These are phyloP conservation scores for Hanseniaspora sp. DNA, from an alignment of 1,139 yeast species.

Conservation along the genomic window DNA sequence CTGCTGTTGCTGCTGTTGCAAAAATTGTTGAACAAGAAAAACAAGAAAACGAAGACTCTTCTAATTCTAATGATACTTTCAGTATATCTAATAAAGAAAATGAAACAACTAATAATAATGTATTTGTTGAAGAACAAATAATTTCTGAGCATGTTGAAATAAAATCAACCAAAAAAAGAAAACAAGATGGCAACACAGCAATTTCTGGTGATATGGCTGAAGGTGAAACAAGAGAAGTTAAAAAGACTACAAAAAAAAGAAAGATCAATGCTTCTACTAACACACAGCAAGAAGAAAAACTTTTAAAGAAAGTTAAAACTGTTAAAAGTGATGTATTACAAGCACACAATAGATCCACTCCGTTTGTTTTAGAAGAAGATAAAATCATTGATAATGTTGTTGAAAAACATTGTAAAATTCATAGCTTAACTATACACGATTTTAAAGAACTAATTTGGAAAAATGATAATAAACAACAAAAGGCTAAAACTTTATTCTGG, in stretches of 20 bases:
- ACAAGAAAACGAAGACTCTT: slow-evolving; percentile 12
- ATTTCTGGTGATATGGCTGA: not conserved
- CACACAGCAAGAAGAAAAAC: not conserved
- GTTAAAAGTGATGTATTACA: not conserved
- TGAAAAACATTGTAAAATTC: slow-evolving; percentile 50
- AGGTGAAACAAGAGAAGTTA: not conserved
- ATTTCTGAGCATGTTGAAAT: no score
- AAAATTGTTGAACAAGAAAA: slow-evolving; percentile 7
- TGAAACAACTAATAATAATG: not conserved
- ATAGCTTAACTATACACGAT: slow-evolving; percentile 52
- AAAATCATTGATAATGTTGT: slow-evolving; percentile 63
- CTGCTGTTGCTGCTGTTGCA: slow-evolving; percentile 17
- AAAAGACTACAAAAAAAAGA: slow-evolving; percentile 15
- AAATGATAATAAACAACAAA: slow-evolving; percentile 66
- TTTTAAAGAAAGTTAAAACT: slow-evolving; percentile 17
- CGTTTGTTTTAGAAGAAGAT: slow-evolving; percentile 44
- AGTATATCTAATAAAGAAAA: not conserved
- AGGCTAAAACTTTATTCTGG: slow-evolving; percentile 50
- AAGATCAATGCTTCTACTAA: slow-evolving; percentile 20
- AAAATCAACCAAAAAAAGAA: not conserved
- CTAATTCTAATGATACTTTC: slow-evolving; percentile 9
- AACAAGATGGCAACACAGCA: no score
- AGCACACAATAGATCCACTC: slow-evolving; percentile 25
- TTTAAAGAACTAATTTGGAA: slow-evolving; percentile 82
- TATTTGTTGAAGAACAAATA: not conserved